Evolutionary conservation across 495 filamentous ascomycete genomes (phyloP).

Genomic region (Corynascus novoguineensis): DNA sequence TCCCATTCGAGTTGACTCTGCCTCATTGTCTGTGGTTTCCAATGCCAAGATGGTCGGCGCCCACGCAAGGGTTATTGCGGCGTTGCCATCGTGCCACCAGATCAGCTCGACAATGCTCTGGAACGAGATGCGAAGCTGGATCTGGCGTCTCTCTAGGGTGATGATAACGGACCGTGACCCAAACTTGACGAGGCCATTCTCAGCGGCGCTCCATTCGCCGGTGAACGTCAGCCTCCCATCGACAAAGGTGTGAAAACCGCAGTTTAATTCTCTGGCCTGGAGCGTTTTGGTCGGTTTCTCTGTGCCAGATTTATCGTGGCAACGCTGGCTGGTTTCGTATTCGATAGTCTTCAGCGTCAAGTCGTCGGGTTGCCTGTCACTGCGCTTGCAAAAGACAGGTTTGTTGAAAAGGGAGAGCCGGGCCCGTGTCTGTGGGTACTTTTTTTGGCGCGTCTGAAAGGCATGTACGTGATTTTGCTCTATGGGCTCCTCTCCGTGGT

Average conservation of each 20-base stretch:
- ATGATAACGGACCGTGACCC: constrained; percentile 37
- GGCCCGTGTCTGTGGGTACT: constrained; percentile 12
- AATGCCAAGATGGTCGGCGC: constrained; percentile 16
- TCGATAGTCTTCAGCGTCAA: constrained; percentile 37
- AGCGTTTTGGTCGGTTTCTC: constrained; percentile 24
- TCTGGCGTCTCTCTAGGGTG: neutral
- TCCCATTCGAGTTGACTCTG: neutral
- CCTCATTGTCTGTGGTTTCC: neutral
- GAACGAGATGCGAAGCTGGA: constrained; percentile 38
- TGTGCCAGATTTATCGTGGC: constrained; percentile 8
- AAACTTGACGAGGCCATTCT: constrained; percentile 40
- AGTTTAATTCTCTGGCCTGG: constrained; percentile 32
- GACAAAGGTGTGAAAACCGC: constrained; percentile 47
- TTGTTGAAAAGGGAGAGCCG: constrained; percentile 37
- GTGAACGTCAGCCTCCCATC: constrained; percentile 39
- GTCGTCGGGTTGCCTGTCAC: constrained; percentile 35
- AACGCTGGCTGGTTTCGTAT: constrained; percentile 23
- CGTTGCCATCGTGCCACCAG: constrained; percentile 23
- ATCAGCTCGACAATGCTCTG: constrained; percentile 33
- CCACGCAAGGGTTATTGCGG: constrained; percentile 32
- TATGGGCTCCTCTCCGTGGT: constrained; percentile 13
- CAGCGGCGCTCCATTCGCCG: constrained; percentile 37
- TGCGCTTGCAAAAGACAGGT: constrained; percentile 38
- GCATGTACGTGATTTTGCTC: neutral
- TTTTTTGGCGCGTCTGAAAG: neutral